Evolutionary conservation across 306 rosid genomes (phyloP), one percentile per base, ranked within the genome.

Genomic region (Gleditsia sinensis): DNA sequence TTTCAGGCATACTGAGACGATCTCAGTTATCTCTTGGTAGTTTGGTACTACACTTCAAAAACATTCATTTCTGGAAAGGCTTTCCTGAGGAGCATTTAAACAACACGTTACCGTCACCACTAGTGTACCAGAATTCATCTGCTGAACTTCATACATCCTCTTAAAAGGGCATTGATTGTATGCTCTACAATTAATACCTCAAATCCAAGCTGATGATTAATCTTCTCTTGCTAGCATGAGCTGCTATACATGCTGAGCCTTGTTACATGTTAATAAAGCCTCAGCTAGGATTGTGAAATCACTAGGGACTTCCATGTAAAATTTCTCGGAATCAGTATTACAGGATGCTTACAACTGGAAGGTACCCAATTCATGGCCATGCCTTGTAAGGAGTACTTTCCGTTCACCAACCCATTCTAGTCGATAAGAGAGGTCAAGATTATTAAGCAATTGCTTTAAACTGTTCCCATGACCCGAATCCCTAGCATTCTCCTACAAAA

Each of bases 351-450:
- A 81, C 46, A 83, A 67, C 84, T 80, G 84, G 62, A 76, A 83
- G 58, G 80, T 80, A 40, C 96, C 97, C 79, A 94, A 72, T 65
- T 89, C 97, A 27, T 85, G 85, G 58, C 93, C 92, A 81, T 88
- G 96, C 80, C 87, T 70, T 9, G 85, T 51, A 72, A 91, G 96
- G 75, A 70, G 82, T 54, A 94, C 84, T 76, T 88, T 91, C 76
- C 96, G 83, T 39, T 85, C 87, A 51, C 78, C 86, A 25, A 74
- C 75, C 98, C 97, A 94, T 69, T 85, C 88, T 60, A 94, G 85
- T 70, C 91, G 88, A 77, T 91, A 91, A 21, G 91, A 86, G 51
- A 94, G 98, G 79, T 94, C 97, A 60, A 94, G 86, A 81, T 88
- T 88, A 48, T 94, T 96, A 80, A 91, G 86, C 84, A 94, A 76